A percentile compares a stretch with the other conserved stretches of the same genome.
phyloP scores from a whole-genome alignment of 768 basidiomycete genomes.

The Cystobasidium onofrii region DNA sequence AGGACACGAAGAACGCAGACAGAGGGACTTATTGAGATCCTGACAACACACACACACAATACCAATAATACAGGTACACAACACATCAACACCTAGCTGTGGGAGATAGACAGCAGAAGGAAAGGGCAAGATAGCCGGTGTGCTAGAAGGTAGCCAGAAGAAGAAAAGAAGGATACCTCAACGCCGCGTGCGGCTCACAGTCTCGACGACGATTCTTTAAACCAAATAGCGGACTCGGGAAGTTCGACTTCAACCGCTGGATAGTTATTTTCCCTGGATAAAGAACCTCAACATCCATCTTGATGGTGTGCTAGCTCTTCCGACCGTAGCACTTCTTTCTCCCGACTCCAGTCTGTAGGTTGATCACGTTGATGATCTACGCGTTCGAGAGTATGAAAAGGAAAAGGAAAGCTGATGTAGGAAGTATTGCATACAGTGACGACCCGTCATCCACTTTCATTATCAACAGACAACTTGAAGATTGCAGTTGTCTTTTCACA shows the following conservation, averaged over 20 bases:
- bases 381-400: not conserved
- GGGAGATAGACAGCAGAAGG: not conserved
- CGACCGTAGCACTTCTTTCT: not conserved
- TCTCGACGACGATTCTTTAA: not conserved
- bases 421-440: not conserved
- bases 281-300: not conserved
- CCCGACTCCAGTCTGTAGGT: constrained; percentile 15
- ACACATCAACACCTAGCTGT: not conserved
- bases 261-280: not conserved
- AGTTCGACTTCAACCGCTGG: not conserved
- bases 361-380: not conserved
- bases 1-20: not conserved
- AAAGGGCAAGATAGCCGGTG: not conserved
- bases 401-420: not conserved
- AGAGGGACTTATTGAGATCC: not conserved
- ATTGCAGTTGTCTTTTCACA: not conserved
- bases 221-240: not conserved
- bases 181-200: not conserved
- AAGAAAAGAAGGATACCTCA: not conserved
- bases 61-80: not conserved
- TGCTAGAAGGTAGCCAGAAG: not conserved
- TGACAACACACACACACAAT: not conserved
- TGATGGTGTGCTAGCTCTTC: constrained; percentile 8
- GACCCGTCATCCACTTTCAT: constrained; percentile 32
- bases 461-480: not conserved